Percentiles rank a stretch among this genome's conserved stretches.
phyloP scores from a whole-genome alignment of 371 early-diverging fungal species.

The Rhizomucor pusillus region DNA sequence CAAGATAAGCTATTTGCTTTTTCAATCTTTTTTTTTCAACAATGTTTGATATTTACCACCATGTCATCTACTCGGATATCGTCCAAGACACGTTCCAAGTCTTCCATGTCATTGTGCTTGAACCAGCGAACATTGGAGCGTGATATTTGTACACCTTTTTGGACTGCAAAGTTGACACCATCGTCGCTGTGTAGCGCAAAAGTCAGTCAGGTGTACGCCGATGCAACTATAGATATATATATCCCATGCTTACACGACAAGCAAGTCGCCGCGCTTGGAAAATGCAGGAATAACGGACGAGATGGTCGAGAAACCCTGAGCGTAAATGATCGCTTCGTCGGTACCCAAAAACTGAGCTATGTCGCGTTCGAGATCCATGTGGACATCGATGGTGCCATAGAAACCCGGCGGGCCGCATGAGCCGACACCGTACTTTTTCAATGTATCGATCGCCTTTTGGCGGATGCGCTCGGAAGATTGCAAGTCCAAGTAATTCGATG shows the following conservation, averaged over 20 bases:
- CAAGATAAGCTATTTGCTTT: too few relatives aligned
- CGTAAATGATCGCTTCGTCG: slow-evolving; percentile 95
- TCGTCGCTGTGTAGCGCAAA: slow-evolving; percentile 66
- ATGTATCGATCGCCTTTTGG: slow-evolving; percentile 83
- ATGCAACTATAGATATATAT: too few relatives aligned
- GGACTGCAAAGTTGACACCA: slow-evolving; percentile 83
- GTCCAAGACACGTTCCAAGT: slow-evolving; percentile 85
- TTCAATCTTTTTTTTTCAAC: too few relatives aligned
- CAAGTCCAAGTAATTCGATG: slow-evolving; percentile 87
- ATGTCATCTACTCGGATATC: slow-evolving; percentile 65
- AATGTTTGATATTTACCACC: slow-evolving; percentile 5
- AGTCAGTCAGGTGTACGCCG: too few relatives aligned
- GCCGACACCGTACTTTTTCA: slow-evolving; percentile 98
- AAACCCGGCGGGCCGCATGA: slow-evolving; percentile 99
- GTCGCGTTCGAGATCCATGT: slow-evolving; percentile 93
- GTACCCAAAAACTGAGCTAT: slow-evolving; percentile 89
- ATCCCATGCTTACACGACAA: slow-evolving; percentile 80
- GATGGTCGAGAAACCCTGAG: slow-evolving; percentile 95
- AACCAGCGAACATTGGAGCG: slow-evolving; percentile 86
- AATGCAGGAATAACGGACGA: slow-evolving; percentile 98
- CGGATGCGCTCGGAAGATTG: slow-evolving; percentile 73
- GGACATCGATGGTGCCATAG: slow-evolving; percentile 98
- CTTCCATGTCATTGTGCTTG: slow-evolving; percentile 94
- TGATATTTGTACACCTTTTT: slow-evolving; percentile 91
- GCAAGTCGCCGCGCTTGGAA: slow-evolving; percentile 94